Evolutionary conservation across 345 rosid species (phyloP).

Genomic region (Trapa incisa): DNA sequence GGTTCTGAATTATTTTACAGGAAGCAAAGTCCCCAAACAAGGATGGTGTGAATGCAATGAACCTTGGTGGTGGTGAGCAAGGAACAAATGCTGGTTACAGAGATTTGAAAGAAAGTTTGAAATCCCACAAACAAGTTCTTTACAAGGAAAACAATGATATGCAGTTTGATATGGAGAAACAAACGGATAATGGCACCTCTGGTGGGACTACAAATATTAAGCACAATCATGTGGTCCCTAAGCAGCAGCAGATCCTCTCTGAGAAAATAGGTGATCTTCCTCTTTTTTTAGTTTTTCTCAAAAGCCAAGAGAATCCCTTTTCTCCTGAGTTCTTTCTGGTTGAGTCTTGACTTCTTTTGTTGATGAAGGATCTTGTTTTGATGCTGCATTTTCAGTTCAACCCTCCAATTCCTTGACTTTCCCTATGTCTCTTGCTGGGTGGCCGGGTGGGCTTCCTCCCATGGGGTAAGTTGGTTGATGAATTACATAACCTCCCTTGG

Average conservation of each 20-base stretch:
- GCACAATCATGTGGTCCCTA: constrained; percentile 36
- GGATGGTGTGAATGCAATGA: constrained; percentile 32
- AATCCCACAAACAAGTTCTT: constrained; percentile 29
- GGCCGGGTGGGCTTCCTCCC: constrained; percentile 94
- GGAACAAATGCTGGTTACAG: constrained; percentile 23
- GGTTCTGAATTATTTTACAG: constrained; percentile 20
- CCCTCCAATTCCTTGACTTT: constrained; percentile 40
- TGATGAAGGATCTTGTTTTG: constrained; percentile 7
- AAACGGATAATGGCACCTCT: constrained; percentile 33
- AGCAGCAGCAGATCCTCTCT: constrained; percentile 21
- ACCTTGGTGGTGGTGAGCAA: constrained; percentile 18
- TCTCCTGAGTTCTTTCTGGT: background rate
- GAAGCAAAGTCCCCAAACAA: constrained; percentile 35
- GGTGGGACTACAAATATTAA: constrained; percentile 14
- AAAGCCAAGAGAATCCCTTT: background rate
- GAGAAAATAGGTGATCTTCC: constrained; percentile 50
- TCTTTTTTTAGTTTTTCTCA: too few species aligned
- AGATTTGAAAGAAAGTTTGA: constrained; percentile 36
- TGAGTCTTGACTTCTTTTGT: background rate
- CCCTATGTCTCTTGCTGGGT: constrained; percentile 72
- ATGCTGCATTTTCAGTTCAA: constrained; percentile 44
- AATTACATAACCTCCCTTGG: background rate
- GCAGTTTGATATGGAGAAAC: constrained; percentile 64
- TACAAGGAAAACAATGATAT: constrained; percentile 38
- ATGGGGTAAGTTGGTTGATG: constrained; percentile 53